Conservation (phyloP, 164 flowering plant species). For the Kalanchoe fedtschenkoi region DNA sequence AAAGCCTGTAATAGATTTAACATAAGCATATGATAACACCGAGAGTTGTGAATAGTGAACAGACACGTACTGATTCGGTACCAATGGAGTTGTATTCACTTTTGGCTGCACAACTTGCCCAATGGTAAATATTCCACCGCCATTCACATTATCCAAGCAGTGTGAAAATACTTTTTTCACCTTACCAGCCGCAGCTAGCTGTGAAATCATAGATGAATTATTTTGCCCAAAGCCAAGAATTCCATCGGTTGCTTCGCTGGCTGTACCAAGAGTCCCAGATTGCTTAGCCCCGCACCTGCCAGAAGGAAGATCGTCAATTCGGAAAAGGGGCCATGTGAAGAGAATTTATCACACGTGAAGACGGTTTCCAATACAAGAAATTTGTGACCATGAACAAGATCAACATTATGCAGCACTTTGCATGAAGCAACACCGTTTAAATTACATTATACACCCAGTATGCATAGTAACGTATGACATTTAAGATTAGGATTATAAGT, state of each 20-base stretch:
- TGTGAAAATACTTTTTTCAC: conserved; percentile 77
- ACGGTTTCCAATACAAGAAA: too few species aligned
- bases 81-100: conserved; percentile 65
- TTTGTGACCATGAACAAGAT: too few species aligned
- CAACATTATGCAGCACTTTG: too few species aligned
- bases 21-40: background rate
- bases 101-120: conserved; percentile 78
- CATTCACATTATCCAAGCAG: conserved; percentile 63
- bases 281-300: conserved; percentile 73
- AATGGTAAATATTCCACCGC: conserved; percentile 94
- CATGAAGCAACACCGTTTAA: too few species aligned
- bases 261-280: conserved; percentile 64
- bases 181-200: conserved; percentile 68
- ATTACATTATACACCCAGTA: too few species aligned
- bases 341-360: too few species aligned
- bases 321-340: too few species aligned
- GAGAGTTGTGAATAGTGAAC: background rate
- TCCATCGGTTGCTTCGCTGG: conserved; percentile 78
- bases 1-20: background rate
- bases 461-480: background rate
- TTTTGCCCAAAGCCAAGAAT: conserved; percentile 92
- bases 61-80: conserved; percentile 72
- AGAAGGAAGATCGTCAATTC: background rate
- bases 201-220: conserved; percentile 83
- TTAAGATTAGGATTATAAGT: background rate